Percentiles rank a stretch among this genome's conserved stretches.
Conservation (phyloP, 768 basidiomycete genomes). For the Rhizopogon roseolus region DNA sequence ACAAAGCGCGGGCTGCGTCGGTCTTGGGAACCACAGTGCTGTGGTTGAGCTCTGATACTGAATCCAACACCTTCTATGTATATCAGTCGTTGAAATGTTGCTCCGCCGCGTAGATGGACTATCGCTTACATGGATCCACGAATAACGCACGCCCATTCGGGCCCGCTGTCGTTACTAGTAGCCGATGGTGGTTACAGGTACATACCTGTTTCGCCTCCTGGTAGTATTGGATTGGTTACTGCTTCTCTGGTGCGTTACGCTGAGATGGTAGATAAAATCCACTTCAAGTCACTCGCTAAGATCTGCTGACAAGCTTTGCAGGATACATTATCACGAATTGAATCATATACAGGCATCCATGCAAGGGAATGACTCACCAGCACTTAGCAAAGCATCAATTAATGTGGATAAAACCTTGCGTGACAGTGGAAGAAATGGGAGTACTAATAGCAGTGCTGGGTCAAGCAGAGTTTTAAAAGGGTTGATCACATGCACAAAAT, state of each 20-base stretch:
- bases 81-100: neutral
- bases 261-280: constrained; percentile 41
- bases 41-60: too few species aligned
- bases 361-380: constrained; percentile 20
- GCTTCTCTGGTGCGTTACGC: constrained; percentile 55
- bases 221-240: constrained; percentile 69
- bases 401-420: neutral
- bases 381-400: neutral
- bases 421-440: neutral
- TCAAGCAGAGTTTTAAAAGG: neutral
- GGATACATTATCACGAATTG: constrained; percentile 23
- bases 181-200: too few species aligned
- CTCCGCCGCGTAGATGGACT: constrained; percentile 38
- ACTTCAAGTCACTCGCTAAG: neutral
- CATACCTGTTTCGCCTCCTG: too few species aligned
- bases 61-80: neutral
- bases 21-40: too few species aligned
- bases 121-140: constrained; percentile 59
- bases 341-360: constrained; percentile 28
- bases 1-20: too few species aligned
- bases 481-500: neutral
- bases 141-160: constrained; percentile 70
- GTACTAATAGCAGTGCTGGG: neutral
- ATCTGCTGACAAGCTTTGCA: constrained; percentile 4
- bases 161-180: constrained; percentile 61